Percentiles rank a stretch among this genome's conserved stretches.
Evolutionary conservation across 257 asterid species (phyloP).

Genomic region (Asclepias syriaca): DNA sequence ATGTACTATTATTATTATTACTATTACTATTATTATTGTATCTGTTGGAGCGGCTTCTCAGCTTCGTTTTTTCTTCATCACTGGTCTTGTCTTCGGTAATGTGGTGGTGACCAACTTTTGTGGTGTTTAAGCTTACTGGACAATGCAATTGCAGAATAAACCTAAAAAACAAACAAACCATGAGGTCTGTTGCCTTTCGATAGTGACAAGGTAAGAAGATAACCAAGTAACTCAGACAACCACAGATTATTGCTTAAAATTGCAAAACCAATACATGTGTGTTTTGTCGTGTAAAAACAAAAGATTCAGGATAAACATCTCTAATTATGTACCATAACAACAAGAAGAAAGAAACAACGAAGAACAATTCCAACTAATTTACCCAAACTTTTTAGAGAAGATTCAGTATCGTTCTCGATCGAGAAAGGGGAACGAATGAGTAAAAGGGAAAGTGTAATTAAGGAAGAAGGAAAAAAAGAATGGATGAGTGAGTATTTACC

Average conservation of each 20-base stretch:
- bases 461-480: background rate
- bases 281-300: background rate
- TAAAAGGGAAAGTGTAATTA: background rate
- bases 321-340: background rate
- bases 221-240: background rate
- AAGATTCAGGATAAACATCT: background rate
- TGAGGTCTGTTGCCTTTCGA: background rate
- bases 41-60: conserved; percentile 40
- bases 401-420: background rate
- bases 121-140: conserved; percentile 60
- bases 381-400: background rate
- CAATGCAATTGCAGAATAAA: conserved; percentile 59
- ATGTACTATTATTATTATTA: conserved; percentile 15
- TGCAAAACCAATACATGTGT: background rate
- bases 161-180: conserved; percentile 30
- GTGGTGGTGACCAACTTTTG: conserved; percentile 52
- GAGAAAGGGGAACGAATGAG: no score
- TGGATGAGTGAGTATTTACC: conserved; percentile 12
- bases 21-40: conserved; percentile 7
- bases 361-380: background rate
- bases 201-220: background rate
- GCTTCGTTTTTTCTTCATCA: conserved; percentile 47
- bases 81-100: conserved; percentile 48
- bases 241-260: background rate
- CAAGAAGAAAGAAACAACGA: background rate